These are phyloP conservation scores for Cryptococcus maquisensis DNA, from an alignment of 1,284 basidiomycete species.

Conservation along the genomic window DNA sequence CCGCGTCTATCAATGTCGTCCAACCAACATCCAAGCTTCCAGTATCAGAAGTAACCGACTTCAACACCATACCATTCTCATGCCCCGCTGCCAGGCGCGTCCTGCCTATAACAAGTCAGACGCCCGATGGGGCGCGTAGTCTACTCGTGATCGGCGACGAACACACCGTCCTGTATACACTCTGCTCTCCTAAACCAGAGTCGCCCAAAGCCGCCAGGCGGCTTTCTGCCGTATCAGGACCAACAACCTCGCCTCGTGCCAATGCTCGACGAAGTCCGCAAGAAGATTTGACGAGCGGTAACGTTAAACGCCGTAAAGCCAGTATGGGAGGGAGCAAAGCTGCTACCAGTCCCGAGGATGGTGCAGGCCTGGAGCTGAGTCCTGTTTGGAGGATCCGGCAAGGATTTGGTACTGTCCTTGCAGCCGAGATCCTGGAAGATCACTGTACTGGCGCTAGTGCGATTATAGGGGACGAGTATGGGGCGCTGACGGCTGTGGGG, in stretches of 20 bases:
- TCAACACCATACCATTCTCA: slow-evolving; percentile 43
- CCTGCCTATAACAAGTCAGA: slow-evolving; percentile 21
- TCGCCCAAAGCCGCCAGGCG: slow-evolving; percentile 16
- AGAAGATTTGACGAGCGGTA: slow-evolving; percentile 27
- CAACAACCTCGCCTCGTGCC: slow-evolving; percentile 26
- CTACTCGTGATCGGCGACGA: slow-evolving; percentile 46
- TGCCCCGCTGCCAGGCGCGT: slow-evolving; percentile 40
- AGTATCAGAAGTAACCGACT: slow-evolving; percentile 26
- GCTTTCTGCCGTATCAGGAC: slow-evolving; percentile 13
- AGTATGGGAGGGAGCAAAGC: slow-evolving; percentile 23
- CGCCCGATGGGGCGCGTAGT: slow-evolving; percentile 3
- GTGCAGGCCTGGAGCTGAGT: slow-evolving; percentile 24
- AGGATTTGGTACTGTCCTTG: slow-evolving; percentile 44
- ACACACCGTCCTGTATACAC: slow-evolving; percentile 33
- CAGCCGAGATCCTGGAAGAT: slow-evolving; percentile 30
- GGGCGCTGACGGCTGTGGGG: slow-evolving; percentile 64
- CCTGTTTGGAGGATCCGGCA: slow-evolving; percentile 44
- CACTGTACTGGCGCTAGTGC: slow-evolving; percentile 50
- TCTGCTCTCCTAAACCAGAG: slow-evolving; percentile 7
- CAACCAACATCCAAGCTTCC: slow-evolving; percentile 47
- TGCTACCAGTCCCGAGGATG: slow-evolving; percentile 8
- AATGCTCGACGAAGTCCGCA: slow-evolving; percentile 33
- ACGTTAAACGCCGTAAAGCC: slow-evolving; percentile 37
- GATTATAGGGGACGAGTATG: slow-evolving; percentile 73
- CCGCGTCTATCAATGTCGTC: slow-evolving; percentile 55